Evolutionary conservation across 495 filamentous ascomycete species (phyloP), one percentile per base, ranked within the genome.

Genomic region (Pyrenula aspistea): DNA sequence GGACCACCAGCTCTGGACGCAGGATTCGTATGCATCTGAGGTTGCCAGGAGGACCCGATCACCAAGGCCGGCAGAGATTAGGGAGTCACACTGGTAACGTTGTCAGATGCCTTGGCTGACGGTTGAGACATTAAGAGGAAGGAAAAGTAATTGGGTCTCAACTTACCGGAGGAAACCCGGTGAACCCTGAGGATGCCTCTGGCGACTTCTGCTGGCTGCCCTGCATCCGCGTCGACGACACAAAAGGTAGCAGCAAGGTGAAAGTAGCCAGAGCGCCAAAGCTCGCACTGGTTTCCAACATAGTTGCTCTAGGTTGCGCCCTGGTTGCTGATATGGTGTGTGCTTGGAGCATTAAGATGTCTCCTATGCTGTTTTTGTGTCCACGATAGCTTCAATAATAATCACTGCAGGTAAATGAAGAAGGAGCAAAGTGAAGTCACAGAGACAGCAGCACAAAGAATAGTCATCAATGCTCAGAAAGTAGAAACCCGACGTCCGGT

Each of bases 1-100:
- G 47, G 68, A 67, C 56, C 61, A 73, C 57, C 69, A 70, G 0
- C 67, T 65, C 10, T 52, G 25, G 19, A 65, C 53, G 24, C 60
- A 65, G n/a, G 49, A 22, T 12, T 57, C 56, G 55, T 67, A 69
- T 10, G 53, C 53, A 42, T 42, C 31, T 42, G 31, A 42, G 31
- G 31, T 42, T 42, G 31, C 31, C 4, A 42, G 31, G 15, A 42
- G 31, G 31, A 42, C 31, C 31, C 31, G 4, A 8, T 42, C 31
- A 15, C 31, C 31, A 42, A 42, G 4, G 31, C 31, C 31, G 15
- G 31, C 31, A 42, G 31, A 42, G 31, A 42, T 42, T 15, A 42
- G 31, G 31, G 31, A 4, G 31, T 42, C 31, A 15, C 31, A 42
- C 31, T 42, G 15, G 4, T 15, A 15, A 42, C 31, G 15, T 42